These are phyloP conservation scores for Kappamyces sp. DNA, from an alignment of 192 early-diverging fungal species.

Conservation along the genomic window DNA sequence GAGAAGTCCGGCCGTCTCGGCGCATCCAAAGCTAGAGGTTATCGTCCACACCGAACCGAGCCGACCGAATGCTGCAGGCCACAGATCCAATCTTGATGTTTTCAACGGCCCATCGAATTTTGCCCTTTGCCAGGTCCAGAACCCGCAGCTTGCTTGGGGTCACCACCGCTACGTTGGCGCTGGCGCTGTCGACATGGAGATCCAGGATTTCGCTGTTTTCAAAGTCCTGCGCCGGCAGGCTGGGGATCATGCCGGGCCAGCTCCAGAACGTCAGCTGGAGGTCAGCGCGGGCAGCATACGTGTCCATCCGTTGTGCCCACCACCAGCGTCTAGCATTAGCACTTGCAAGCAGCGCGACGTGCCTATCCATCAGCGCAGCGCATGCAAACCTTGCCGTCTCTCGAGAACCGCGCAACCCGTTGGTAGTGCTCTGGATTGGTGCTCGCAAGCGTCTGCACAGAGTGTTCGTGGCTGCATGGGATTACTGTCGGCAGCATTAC, in stretches of 20 bases:
- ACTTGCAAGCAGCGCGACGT: too few species aligned
- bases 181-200: slow-evolving; percentile 52
- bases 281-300: slow-evolving; percentile 27
- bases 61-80: slow-evolving; percentile 29
- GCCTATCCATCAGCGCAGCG: too few species aligned
- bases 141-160: slow-evolving; percentile 36
- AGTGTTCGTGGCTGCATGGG: background rate
- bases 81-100: slow-evolving; percentile 24
- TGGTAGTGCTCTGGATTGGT: slow-evolving; percentile 26
- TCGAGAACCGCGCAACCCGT: slow-evolving; percentile 58
- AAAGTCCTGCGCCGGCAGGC: slow-evolving; percentile 43
- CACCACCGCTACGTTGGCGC: slow-evolving; percentile 42
- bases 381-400: slow-evolving; percentile 61
- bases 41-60: slow-evolving; percentile 19
- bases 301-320: slow-evolving; percentile 68
- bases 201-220: slow-evolving; percentile 61
- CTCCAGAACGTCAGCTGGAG: slow-evolving; percentile 42
- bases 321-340: too few species aligned
- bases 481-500: background rate
- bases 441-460: slow-evolving; percentile 18
- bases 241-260: slow-evolving; percentile 54
- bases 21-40: slow-evolving; percentile 50
- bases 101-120: slow-evolving; percentile 34
- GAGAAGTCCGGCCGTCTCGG: slow-evolving; percentile 43
- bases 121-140: slow-evolving; percentile 27